Percentiles rank a stretch among this genome's conserved stretches.
Conservation (phyloP, 148 eudicot genomes). For the Chenopodium quinoa region DNA sequence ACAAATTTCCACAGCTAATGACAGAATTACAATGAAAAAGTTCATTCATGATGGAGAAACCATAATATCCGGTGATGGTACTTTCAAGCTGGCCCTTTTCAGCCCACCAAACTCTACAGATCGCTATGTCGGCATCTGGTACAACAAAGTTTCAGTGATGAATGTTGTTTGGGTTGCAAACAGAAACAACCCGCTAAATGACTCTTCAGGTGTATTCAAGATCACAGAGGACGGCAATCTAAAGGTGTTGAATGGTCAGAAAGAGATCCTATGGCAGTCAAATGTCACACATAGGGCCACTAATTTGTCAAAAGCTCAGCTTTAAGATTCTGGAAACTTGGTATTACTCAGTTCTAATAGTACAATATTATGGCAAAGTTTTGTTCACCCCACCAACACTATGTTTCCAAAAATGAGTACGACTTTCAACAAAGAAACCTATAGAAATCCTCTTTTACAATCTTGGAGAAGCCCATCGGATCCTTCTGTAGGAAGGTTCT, state of each 20-base stretch:
- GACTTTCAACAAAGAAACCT: background rate
- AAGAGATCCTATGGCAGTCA: conserved; percentile 33
- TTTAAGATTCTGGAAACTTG: conserved; percentile 43
- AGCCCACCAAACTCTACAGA: conserved; percentile 32
- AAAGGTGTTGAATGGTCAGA: conserved; percentile 5
- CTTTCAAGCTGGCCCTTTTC: conserved; percentile 45
- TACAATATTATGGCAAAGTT: conserved; percentile 35
- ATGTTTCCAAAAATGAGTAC: conserved; percentile 30
- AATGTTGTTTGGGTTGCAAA: conserved; percentile 49
- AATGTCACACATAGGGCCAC: conserved; percentile 11
- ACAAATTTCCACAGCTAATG: conserved; percentile 9
- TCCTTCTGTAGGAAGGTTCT: conserved; percentile 20
- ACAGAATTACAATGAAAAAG: conserved; percentile 27
- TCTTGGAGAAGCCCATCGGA: conserved; percentile 23
- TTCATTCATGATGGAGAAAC: conserved; percentile 33
- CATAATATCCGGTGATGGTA: conserved; percentile 32
- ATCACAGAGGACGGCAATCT: conserved; percentile 38
- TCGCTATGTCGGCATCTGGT: conserved; percentile 50
- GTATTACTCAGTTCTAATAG: conserved; percentile 26
- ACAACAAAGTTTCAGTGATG: conserved; percentile 29
- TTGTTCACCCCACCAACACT: conserved; percentile 29
- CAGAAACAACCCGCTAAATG: conserved; percentile 30
- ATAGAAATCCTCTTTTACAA: background rate
- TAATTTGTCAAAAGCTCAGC: conserved; percentile 20
- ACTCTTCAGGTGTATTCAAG: conserved; percentile 33